phyloP scores from a whole-genome alignment of 208 protist genomes.

The Vickermania ingenoplastis region DNA sequence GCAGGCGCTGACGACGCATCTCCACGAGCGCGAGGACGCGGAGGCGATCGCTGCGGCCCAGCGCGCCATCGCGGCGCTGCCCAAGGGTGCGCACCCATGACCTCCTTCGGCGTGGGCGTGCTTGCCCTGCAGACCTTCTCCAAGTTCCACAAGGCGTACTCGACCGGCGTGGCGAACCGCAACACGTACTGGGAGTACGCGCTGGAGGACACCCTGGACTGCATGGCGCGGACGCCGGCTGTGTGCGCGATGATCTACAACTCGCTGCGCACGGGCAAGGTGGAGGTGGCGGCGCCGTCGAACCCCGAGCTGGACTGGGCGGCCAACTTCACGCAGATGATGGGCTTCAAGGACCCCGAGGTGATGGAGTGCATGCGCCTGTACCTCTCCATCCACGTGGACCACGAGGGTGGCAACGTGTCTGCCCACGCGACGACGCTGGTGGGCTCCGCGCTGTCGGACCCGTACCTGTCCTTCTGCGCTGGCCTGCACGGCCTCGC shows the following conservation, averaged over 20 bases:
- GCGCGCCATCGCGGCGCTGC: conserved; percentile 82
- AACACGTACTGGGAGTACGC: conserved; percentile 93
- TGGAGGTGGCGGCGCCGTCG: conserved; percentile 27
- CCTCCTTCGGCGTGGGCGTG: conserved; percentile 75
- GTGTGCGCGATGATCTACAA: conserved; percentile 92
- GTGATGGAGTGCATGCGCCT: conserved; percentile 97
- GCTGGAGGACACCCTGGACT: conserved; percentile 92
- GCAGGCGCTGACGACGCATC: conserved; percentile 65
- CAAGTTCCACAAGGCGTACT: conserved; percentile 92
- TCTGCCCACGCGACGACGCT: conserved; percentile 96
- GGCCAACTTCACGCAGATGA: conserved; percentile 92
- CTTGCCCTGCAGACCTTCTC: conserved; percentile 89
- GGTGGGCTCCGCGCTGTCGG: conserved; percentile 95
- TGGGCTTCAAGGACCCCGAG: conserved; percentile 86
- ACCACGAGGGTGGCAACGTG: conserved; percentile 96
- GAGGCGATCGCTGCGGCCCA: conserved; percentile 54
- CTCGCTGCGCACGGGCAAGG: conserved; percentile 41
- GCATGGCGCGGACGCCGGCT: conserved; percentile 83
- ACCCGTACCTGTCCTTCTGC: conserved; percentile 95
- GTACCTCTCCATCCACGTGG: conserved; percentile 95
- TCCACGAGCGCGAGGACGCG: conserved; percentile 65
- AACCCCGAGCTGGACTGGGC: conserved; percentile 87
- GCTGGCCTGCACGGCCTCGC: conserved; percentile 95
- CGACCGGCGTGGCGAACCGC: conserved; percentile 84
- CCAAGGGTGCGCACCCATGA: conserved; percentile 94